Conservation (phyloP, 2,329 filamentous ascomycete species). For the Pseudogymnoascus sp. region DNA sequence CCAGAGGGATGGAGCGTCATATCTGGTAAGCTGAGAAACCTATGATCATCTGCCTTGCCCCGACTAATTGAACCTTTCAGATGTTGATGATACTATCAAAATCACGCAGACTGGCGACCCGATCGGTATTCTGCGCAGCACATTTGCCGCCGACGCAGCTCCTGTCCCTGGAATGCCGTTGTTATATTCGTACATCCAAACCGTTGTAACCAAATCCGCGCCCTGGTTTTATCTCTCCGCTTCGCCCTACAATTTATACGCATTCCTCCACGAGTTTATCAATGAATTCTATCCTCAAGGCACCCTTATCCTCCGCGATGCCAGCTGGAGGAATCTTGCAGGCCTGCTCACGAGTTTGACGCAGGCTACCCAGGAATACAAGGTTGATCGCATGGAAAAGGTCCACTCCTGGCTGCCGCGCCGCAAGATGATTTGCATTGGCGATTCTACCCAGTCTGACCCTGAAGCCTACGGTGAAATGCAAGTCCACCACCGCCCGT, state of each 20-base stretch:
- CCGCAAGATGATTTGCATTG: conserved; percentile 73
- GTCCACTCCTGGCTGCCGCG: conserved; percentile 70
- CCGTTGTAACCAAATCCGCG: conserved; percentile 45
- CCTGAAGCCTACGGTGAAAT: conserved; percentile 83
- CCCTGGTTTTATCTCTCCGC: conserved; percentile 92
- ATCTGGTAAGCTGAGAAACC: conserved; percentile 45
- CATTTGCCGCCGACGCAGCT: conserved; percentile 67
- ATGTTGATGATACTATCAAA: conserved; percentile 95
- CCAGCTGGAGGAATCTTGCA: conserved; percentile 74
- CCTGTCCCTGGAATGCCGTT: conserved; percentile 76
- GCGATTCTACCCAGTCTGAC: conserved; percentile 86
- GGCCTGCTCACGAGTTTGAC: conserved; percentile 75
- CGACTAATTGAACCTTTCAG: conserved; percentile 32
- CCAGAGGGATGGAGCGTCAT: conserved; percentile 78
- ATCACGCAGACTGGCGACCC: conserved; percentile 74
- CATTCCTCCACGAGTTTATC: conserved; percentile 71
- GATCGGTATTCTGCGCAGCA: conserved; percentile 71
- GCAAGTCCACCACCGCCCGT: conserved; percentile 34
- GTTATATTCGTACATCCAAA: conserved; percentile 61
- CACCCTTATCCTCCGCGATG: conserved; percentile 75
- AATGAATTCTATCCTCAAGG: conserved; percentile 63
- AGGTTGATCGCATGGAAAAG: conserved; percentile 69
- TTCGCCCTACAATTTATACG: conserved; percentile 89
- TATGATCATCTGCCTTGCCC: background rate
- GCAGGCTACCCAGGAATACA: conserved; percentile 75